Evolutionary conservation across 805 yeast genomes (phyloP).

Genomic region (Pichia cephalocereana): DNA sequence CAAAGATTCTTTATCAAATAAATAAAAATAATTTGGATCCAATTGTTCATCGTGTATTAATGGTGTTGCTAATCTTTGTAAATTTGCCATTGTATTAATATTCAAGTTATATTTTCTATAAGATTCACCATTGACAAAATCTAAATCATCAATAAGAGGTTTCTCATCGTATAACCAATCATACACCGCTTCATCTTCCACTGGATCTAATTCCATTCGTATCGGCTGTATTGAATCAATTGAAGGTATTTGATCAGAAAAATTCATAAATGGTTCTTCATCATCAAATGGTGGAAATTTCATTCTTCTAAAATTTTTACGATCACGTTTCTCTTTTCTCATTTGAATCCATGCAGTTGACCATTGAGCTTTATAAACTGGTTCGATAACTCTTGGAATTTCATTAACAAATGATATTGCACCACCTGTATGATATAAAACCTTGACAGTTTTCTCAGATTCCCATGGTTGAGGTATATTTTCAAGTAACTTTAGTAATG

Average conservation of each 20-base stretch:
- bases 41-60: constrained; percentile 43
- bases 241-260: constrained; percentile 70
- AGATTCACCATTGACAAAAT: constrained; percentile 64
- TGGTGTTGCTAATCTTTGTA: constrained; percentile 65
- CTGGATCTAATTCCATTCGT: constrained; percentile 52
- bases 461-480: constrained; percentile 99
- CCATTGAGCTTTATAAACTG: constrained; percentile 93
- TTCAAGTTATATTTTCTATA: constrained; percentile 65
- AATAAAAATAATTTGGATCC: constrained; percentile 53
- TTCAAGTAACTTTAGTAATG: constrained; percentile 77
- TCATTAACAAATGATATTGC: constrained; percentile 95
- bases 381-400: constrained; percentile 83
- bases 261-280: constrained; percentile 87
- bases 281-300: constrained; percentile 95
- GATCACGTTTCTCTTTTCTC: constrained; percentile 90
- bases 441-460: constrained; percentile 71
- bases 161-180: constrained; percentile 79
- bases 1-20: constrained; percentile 73
- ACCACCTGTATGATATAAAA: constrained; percentile 82
- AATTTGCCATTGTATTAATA: constrained; percentile 50
- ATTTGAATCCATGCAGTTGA: constrained; percentile 85
- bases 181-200: constrained; percentile 48
- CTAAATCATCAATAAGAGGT: constrained; percentile 54
- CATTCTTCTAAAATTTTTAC: constrained; percentile 84
- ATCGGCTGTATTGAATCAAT: constrained; percentile 68